Evolutionary conservation across 202 grass and related monocot genomes (phyloP).

Genomic region (Panicum hallii): DNA sequence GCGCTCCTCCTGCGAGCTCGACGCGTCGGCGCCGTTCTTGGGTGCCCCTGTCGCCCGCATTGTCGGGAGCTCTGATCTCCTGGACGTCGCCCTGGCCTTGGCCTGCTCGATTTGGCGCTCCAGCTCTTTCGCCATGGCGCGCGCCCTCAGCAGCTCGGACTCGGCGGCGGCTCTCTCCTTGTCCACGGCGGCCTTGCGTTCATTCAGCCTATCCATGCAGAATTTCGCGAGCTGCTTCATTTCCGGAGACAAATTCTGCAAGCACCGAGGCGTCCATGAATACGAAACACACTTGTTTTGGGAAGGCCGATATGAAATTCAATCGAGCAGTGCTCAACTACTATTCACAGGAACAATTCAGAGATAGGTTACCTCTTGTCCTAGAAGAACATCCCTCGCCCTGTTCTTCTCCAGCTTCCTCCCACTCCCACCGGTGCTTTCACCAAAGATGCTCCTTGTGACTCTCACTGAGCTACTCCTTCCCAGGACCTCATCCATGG

Average conservation of each 20-base stretch:
- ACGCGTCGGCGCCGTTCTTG: neutral
- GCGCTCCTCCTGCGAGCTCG: conserved; percentile 6
- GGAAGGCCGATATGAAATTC: neutral
- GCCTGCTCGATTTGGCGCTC: conserved; percentile 60
- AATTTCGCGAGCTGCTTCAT: conserved; percentile 56
- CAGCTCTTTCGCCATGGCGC: conserved; percentile 52
- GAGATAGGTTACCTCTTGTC: conserved; percentile 56
- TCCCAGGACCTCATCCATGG: conserved; percentile 51
- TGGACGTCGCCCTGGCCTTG: conserved; percentile 49
- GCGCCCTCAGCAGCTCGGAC: conserved; percentile 58
- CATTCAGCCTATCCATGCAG: conserved; percentile 45
- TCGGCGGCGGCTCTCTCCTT: conserved; percentile 59
- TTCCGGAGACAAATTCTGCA: conserved; percentile 54
- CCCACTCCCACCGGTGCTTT: conserved; percentile 64
- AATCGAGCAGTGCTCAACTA: conserved; percentile 23
- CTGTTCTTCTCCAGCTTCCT: conserved; percentile 54
- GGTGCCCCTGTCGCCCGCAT: neutral
- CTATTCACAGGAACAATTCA: conserved; percentile 23
- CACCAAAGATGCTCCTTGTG: conserved; percentile 78
- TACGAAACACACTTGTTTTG: conserved; percentile 1
- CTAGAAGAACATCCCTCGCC: neutral
- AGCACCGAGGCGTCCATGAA: neutral
- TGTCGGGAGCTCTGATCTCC: conserved; percentile 38
- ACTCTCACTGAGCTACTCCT: conserved; percentile 69
- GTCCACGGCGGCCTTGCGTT: conserved; percentile 58